phyloP scores from a whole-genome alignment of 768 basidiomycete species.

The Galerina marginata region DNA sequence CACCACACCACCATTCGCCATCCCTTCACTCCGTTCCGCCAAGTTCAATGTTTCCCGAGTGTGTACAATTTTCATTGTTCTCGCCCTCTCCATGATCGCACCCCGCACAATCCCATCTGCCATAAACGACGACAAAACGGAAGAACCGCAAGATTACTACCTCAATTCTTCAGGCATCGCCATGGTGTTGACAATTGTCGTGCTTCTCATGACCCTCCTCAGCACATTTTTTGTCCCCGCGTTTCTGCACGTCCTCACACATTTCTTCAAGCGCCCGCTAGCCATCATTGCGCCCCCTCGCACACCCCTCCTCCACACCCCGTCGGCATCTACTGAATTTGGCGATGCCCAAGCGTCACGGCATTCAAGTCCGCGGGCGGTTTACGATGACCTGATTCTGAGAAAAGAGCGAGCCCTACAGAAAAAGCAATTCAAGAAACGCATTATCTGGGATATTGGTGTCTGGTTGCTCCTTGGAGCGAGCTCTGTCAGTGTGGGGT shows the following conservation, averaged over 20 bases:
- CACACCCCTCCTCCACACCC: slow-evolving; percentile 32
- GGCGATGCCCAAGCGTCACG: slow-evolving; percentile 13
- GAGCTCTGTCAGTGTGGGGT: slow-evolving; percentile 38
- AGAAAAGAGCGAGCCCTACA: slow-evolving; percentile 89
- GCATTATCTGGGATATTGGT: slow-evolving; percentile 84
- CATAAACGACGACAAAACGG: neutral
- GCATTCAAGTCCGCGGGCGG: slow-evolving; percentile 30
- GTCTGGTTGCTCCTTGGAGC: slow-evolving; percentile 75
- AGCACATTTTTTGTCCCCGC: slow-evolving; percentile 75
- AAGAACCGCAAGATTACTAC: slow-evolving; percentile 19
- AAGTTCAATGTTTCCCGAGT: slow-evolving; percentile 53
- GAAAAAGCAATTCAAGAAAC: slow-evolving; percentile 67
- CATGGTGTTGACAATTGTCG: neutral
- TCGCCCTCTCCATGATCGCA: slow-evolving; percentile 53
- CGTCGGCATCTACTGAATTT: slow-evolving; percentile 15
- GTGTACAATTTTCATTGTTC: slow-evolving; percentile 44
- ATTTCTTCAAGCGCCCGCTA: slow-evolving; percentile 84
- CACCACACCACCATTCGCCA: slow-evolving; percentile 57
- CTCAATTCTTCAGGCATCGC: slow-evolving; percentile 21
- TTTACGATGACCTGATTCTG: slow-evolving; percentile 75
- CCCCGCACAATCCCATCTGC: slow-evolving; percentile 19
- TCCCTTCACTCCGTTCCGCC: slow-evolving; percentile 48
- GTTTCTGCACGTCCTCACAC: slow-evolving; percentile 77
- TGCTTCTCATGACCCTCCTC: slow-evolving; percentile 44
- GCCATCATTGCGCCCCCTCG: slow-evolving; percentile 74